phyloP scores from a whole-genome alignment of 495 filamentous ascomycete genomes.

The Xylaria curta region DNA sequence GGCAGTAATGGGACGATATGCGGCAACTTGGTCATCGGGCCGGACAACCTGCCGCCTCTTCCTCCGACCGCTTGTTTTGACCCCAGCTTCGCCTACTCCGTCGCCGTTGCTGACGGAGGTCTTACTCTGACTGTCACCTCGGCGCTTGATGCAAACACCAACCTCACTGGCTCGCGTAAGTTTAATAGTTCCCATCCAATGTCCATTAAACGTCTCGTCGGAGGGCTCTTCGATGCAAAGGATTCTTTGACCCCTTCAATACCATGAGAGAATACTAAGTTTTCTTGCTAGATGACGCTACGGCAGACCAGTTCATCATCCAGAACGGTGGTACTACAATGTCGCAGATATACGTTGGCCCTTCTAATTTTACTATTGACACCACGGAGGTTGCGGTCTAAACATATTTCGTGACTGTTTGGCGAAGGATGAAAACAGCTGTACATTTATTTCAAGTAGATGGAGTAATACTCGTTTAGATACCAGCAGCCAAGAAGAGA shows the following conservation, averaged over 20 bases:
- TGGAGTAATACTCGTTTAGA: neutral
- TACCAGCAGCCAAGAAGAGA: neutral
- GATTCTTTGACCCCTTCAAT: too few species aligned
- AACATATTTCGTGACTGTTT: neutral
- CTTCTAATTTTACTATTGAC: conserved; percentile 12
- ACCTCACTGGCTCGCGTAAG: conserved; percentile 21
- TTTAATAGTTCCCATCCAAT: neutral
- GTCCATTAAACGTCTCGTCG: too few species aligned
- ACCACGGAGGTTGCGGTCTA: conserved; percentile 3
- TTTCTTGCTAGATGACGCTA: neutral
- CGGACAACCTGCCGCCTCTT: conserved; percentile 20
- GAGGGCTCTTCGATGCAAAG: too few species aligned
- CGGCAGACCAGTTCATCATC: conserved; percentile 17
- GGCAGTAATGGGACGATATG: conserved; percentile 13
- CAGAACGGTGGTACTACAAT: neutral
- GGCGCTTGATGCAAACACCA: conserved; percentile 19
- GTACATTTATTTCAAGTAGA: neutral
- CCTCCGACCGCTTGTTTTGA: conserved; percentile 10
- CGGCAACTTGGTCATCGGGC: conserved; percentile 6
- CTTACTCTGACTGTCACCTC: conserved; percentile 17
- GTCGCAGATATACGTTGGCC: conserved; percentile 12
- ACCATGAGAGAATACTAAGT: neutral
- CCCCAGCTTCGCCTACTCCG: conserved; percentile 7
- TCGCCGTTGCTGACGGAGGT: conserved; percentile 9
- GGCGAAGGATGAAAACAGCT: neutral